Percentiles rank a stretch among this genome's conserved stretches.
Evolutionary conservation across 192 early-diverging fungal species (phyloP).

Genomic region (Coemansia sp.): DNA sequence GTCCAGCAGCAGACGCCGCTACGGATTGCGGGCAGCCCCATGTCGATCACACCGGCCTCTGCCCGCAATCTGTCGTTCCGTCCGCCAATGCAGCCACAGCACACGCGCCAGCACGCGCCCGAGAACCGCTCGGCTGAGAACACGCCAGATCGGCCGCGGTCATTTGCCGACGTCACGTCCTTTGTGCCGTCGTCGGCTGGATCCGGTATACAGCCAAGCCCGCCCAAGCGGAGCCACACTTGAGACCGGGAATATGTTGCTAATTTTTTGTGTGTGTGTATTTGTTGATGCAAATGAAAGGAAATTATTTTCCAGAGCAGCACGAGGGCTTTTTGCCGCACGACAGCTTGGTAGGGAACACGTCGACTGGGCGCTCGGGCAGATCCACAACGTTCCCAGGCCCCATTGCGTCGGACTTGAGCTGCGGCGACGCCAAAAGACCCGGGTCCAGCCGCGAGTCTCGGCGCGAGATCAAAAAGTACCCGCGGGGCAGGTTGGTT

Average conservation of each 20-base stretch:
- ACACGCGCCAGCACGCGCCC: not conserved
- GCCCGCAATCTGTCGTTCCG: slow-evolving; percentile 24
- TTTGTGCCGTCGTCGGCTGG: slow-evolving; percentile 24
- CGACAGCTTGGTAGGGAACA: slow-evolving; percentile 27
- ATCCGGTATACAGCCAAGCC: not conserved
- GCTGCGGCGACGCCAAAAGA: not conserved
- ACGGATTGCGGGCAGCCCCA: not conserved
- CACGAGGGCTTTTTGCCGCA: slow-evolving; percentile 31
- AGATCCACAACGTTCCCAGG: slow-evolving; percentile 18
- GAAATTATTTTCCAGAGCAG: slow-evolving; percentile 23
- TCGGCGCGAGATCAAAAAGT: slow-evolving; percentile 68
- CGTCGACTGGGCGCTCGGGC: slow-evolving; percentile 32
- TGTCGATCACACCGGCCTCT: not conserved
- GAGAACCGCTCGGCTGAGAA: not conserved
- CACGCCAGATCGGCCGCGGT: slow-evolving; percentile 10
- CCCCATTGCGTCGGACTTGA: not conserved
- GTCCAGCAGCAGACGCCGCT: slow-evolving; percentile 10
- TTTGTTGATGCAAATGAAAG: no score
- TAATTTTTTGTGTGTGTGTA: no score
- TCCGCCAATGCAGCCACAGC: slow-evolving; percentile 5
- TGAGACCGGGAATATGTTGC: not conserved
- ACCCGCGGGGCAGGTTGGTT: slow-evolving; percentile 80
- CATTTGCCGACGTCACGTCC: slow-evolving; percentile 32
- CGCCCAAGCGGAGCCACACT: not conserved
- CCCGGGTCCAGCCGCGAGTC: slow-evolving; percentile 16